Base-by-base conservation (phyloP, 768 basidiomycete species). In the Tulasnella sp. region DNA sequence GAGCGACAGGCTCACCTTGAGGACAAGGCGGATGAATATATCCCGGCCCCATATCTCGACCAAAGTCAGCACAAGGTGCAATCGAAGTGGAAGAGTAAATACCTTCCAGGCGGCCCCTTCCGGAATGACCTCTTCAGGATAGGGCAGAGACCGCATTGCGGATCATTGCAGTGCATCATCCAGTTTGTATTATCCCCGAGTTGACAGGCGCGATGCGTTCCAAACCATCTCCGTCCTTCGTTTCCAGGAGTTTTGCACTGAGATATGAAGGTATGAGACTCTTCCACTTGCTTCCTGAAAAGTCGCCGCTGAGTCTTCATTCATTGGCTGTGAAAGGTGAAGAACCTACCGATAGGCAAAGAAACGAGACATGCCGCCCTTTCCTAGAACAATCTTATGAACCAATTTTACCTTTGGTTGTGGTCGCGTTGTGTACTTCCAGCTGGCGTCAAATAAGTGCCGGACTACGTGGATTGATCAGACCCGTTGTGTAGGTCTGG, bases 221-320 rank as follows among this genome's bases (percentile, higher is more conserved):
- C 69, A 44, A 44, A 44, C 69, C 69, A 70, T n/a, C 69, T 17
- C 8, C 69, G 40, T 14, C 69, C 41, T 44, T 70, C 69, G 35
- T 70, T 70, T 29, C 69, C 69, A 5, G 69, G 42, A 34, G 44
- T 47, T 17, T 44, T 59, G 19, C 69, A 36, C 19, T 44, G 41
- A 0, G 42, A 52, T 52, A 52, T 39, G 37, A 70, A 70, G 47
- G 47, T 70, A 12, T 44, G 40, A 14, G 26, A n/a, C 26, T 42
- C 35, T 70, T 70, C 69, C 22, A 70, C 47, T 3, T 32, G 35
- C 47, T 70, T 42, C 17, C 44, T 70, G n/a, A n/a, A n/a, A n/a
- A n/a, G n/a, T n/a, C n/a, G n/a, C n/a, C n/a, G 26, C 17, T 44
- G n/a, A 34, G 12, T 9, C 22, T 34, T 3, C 5, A 52, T 17